These are phyloP conservation scores for Fusarium kyushuense DNA, from an alignment of 2,329 filamentous ascomycete species.

Conservation along the genomic window DNA sequence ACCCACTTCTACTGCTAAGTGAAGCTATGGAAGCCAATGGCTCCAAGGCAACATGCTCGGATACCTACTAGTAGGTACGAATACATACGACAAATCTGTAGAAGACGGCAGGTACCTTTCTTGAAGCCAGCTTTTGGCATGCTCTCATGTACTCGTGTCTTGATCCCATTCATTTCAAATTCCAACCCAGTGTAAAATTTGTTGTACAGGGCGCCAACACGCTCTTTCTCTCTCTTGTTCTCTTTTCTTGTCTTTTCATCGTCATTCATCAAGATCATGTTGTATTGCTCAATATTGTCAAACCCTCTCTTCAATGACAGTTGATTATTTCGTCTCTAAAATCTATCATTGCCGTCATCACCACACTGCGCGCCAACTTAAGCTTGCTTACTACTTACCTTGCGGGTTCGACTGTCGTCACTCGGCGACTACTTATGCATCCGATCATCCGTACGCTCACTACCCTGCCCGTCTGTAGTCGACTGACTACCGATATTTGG, in stretches of 20 bases:
- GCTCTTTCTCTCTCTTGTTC: background rate
- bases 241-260: background rate
- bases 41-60: background rate
- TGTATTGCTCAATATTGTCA: slow-evolving; percentile 4
- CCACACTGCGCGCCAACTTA: background rate
- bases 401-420: slow-evolving; percentile 7
- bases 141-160: slow-evolving; percentile 7
- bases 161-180: slow-evolving; percentile 33
- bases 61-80: background rate
- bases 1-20: slow-evolving; percentile 9
- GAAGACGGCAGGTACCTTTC: background rate
- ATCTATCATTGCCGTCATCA: background rate
- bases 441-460: too few relatives aligned
- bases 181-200: slow-evolving; percentile 16
- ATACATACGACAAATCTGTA: background rate
- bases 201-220: slow-evolving; percentile 20
- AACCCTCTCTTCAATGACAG: background rate
- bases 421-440: background rate
- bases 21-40: slow-evolving; percentile 7
- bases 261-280: slow-evolving; percentile 1
- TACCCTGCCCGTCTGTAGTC: too few relatives aligned
- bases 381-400: background rate
- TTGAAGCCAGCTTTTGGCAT: slow-evolving; percentile 12
- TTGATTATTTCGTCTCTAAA: background rate
- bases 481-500: too few relatives aligned